phyloP scores from a whole-genome alignment of 2,329 filamentous ascomycete genomes.

The Penicillium sp. region DNA sequence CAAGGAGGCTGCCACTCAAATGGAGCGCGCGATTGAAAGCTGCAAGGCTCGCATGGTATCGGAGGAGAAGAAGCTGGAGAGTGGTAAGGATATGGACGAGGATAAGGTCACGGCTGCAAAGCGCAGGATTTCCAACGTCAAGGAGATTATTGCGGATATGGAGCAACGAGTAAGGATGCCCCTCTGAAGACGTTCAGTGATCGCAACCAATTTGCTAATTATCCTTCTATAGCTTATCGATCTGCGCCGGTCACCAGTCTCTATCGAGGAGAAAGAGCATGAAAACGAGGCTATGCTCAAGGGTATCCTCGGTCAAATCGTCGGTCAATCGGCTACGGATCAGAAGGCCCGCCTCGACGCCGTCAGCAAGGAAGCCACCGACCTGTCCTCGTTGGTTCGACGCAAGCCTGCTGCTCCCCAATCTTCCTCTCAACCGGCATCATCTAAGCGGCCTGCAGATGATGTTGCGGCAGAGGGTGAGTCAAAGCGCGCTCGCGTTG shows the following conservation, averaged over 20 bases:
- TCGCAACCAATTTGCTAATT: slow-evolving; percentile 9
- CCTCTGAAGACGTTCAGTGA: background rate
- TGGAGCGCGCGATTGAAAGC: slow-evolving; percentile 63
- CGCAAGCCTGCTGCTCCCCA: slow-evolving; percentile 50
- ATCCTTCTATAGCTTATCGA: slow-evolving; percentile 54
- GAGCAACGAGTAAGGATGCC: slow-evolving; percentile 54
- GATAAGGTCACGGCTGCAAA: slow-evolving; percentile 46
- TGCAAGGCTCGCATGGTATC: slow-evolving; percentile 59
- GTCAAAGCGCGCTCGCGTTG: slow-evolving; percentile 34
- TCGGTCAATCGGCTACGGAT: slow-evolving; percentile 58
- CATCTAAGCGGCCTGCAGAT: slow-evolving; percentile 37
- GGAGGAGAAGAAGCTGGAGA: slow-evolving; percentile 53
- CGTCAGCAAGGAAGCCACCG: slow-evolving; percentile 60
- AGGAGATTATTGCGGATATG: slow-evolving; percentile 65
- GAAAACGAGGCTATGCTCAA: slow-evolving; percentile 51
- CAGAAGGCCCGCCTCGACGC: slow-evolving; percentile 59
- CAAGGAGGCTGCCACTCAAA: slow-evolving; percentile 61
- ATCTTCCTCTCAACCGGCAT: slow-evolving; percentile 15
- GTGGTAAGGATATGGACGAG: slow-evolving; percentile 44
- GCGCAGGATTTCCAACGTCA: slow-evolving; percentile 60
- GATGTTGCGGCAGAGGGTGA: slow-evolving; percentile 25
- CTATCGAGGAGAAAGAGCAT: slow-evolving; percentile 45
- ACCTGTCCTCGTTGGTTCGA: slow-evolving; percentile 62
- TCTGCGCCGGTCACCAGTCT: slow-evolving; percentile 58
- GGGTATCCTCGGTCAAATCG: slow-evolving; percentile 61